phyloP scores from a whole-genome alignment of 768 basidiomycete genomes.

The Panaeolus papilionaceus region DNA sequence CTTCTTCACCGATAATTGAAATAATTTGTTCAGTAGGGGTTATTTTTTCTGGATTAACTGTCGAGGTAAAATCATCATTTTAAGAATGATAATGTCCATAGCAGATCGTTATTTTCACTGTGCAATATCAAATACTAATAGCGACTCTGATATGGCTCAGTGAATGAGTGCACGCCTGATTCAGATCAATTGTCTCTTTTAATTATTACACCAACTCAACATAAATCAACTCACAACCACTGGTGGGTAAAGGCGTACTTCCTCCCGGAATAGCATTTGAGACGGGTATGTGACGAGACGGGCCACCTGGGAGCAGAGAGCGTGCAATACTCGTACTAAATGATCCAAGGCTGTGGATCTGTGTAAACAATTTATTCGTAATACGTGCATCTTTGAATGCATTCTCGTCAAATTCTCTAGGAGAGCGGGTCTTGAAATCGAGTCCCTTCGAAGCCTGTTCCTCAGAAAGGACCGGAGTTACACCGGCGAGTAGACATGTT shows the following conservation, averaged over 20 bases:
- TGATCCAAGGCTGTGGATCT: too few relatives aligned
- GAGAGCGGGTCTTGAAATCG: slow-evolving; percentile 34
- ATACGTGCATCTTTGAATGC: slow-evolving; percentile 29
- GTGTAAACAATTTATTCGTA: slow-evolving; percentile 4
- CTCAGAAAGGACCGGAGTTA: slow-evolving; percentile 8
- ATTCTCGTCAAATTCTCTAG: slow-evolving; percentile 24
- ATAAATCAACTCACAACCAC: slow-evolving; percentile 33
- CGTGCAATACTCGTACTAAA: slow-evolving; percentile 15
- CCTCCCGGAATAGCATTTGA: slow-evolving; percentile 29
- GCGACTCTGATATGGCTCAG: too few relatives aligned
- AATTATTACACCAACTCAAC: too few relatives aligned
- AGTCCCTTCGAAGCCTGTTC: slow-evolving; percentile 31
- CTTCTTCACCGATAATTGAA: too few relatives aligned
- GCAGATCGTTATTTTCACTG: slow-evolving; percentile 29
- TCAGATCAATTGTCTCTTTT: too few relatives aligned
- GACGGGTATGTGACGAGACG: slow-evolving; percentile 21
- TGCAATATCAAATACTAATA: slow-evolving; percentile 33
- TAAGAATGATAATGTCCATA: slow-evolving; percentile 35
- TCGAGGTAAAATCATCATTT: too few relatives aligned
- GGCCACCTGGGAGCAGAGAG: slow-evolving; percentile 20
- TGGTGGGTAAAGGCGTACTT: slow-evolving; percentile 28
- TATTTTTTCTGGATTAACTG: too few relatives aligned
- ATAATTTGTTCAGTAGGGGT: too few relatives aligned
- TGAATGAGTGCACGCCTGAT: too few relatives aligned
- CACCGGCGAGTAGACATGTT: slow-evolving; percentile 62